Evolutionary conservation across 768 basidiomycete genomes (phyloP).

Genomic region (Amanita inopinata): DNA sequence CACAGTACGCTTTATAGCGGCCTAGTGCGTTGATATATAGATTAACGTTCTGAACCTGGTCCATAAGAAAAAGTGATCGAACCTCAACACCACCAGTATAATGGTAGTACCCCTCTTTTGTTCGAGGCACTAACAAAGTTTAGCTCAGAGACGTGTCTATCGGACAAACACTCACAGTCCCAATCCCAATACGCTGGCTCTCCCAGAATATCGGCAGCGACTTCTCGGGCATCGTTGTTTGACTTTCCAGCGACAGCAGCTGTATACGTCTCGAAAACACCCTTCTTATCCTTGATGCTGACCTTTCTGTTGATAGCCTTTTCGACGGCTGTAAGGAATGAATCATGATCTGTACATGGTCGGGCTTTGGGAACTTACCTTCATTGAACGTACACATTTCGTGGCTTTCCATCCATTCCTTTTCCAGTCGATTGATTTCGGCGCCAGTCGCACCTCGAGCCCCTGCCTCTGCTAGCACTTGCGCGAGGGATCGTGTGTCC

Average conservation of each 20-base stretch:
- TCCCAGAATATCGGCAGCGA: conserved; percentile 70
- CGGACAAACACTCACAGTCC: conserved; percentile 49
- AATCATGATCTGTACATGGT: background rate
- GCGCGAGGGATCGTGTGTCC: conserved; percentile 47
- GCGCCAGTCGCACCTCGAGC: conserved; percentile 48
- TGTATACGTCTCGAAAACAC: conserved; percentile 49
- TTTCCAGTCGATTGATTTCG: conserved; percentile 68
- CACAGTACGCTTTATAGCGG: conserved; percentile 73
- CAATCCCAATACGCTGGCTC: conserved; percentile 78
- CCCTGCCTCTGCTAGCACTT: conserved; percentile 62
- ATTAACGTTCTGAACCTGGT: too few relatives aligned
- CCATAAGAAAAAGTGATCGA: conserved; percentile 6
- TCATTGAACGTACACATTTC: conserved; percentile 77
- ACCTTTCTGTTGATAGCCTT: conserved; percentile 41
- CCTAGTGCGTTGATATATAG: conserved; percentile 25
- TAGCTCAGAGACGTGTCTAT: conserved; percentile 1
- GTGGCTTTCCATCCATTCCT: conserved; percentile 60
- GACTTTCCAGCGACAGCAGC: conserved; percentile 54
- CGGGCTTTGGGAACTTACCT: conserved; percentile 33
- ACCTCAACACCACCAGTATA: conserved; percentile 73
- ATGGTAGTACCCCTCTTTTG: conserved; percentile 87
- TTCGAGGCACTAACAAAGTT: conserved; percentile 56
- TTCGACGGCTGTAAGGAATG: conserved; percentile 39
- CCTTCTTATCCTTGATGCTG: conserved; percentile 39
- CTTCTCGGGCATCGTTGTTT: conserved; percentile 56